Conservation (phyloP, 1,284 basidiomycete species). For the Porodaedalea pini region DNA sequence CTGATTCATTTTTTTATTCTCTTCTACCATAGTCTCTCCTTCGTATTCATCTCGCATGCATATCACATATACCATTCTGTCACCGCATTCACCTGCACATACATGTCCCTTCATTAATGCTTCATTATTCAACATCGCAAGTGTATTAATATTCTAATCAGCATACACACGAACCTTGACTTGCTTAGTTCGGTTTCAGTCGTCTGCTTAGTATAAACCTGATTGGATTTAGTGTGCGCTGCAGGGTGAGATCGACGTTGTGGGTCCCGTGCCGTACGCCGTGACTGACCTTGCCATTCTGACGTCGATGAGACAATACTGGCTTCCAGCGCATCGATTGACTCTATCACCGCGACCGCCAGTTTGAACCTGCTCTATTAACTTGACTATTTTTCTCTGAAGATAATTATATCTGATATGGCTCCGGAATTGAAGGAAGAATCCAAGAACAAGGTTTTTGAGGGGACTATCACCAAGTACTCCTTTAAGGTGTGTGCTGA, state of each 20-base stretch:
- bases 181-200: too few relatives aligned
- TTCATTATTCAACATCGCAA: too few relatives aligned
- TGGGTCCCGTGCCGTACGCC: background rate
- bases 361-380: background rate
- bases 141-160: too few relatives aligned
- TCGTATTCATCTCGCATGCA: background rate
- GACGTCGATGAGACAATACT: background rate
- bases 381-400: background rate
- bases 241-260: too few relatives aligned
- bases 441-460: conserved; percentile 78
- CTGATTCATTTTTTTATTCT: too few relatives aligned
- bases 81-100: too few relatives aligned
- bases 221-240: too few relatives aligned
- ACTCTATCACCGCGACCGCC: background rate
- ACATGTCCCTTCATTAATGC: too few relatives aligned
- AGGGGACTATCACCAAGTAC: conserved; percentile 82
- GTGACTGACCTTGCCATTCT: background rate
- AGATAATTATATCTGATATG: background rate
- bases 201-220: too few relatives aligned
- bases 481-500: conserved; percentile 66
- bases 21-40: background rate
- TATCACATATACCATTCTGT: too few relatives aligned
- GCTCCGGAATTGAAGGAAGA: conserved; percentile 52
- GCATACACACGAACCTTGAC: too few relatives aligned
- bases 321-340: background rate